Conservation (phyloP, 2,329 filamentous ascomycete species). For the Curvularia lunata region DNA sequence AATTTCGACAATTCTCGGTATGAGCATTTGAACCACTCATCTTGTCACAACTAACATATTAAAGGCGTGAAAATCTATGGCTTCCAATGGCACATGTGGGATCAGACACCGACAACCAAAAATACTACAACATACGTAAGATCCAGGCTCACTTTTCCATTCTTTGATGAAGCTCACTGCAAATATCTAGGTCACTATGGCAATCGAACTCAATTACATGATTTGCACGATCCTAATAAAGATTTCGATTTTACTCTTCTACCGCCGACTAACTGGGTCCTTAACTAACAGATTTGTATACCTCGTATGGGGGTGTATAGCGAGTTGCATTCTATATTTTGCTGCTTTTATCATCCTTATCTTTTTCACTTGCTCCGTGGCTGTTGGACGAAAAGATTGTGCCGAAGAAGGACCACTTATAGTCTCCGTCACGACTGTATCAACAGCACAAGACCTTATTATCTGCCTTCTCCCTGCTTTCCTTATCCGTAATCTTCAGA, state of each 20-base stretch:
- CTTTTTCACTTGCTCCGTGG: neutral
- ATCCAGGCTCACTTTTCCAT: neutral
- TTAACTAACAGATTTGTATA: neutral
- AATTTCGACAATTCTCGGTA: neutral
- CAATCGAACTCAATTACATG: constrained; percentile 15
- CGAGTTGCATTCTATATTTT: neutral
- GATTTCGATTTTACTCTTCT: constrained; percentile 34
- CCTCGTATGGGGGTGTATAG: neutral
- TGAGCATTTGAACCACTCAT: neutral
- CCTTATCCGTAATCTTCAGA: neutral
- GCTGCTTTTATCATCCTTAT: neutral
- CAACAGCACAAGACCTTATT: neutral
- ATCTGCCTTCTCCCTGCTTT: neutral
- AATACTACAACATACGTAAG: neutral
- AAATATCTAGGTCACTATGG: neutral
- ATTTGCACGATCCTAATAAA: constrained; percentile 35
- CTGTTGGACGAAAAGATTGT: neutral
- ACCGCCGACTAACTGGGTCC: neutral
- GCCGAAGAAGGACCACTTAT: neutral
- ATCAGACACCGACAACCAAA: neutral
- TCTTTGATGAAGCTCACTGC: neutral
- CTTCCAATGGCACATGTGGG: constrained; percentile 1
- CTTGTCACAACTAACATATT: neutral
- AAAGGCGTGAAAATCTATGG: neutral
- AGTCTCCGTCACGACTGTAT: neutral